These are phyloP conservation scores for Candida insectorum DNA, from an alignment of 805 yeast genomes.

Conservation along the genomic window DNA sequence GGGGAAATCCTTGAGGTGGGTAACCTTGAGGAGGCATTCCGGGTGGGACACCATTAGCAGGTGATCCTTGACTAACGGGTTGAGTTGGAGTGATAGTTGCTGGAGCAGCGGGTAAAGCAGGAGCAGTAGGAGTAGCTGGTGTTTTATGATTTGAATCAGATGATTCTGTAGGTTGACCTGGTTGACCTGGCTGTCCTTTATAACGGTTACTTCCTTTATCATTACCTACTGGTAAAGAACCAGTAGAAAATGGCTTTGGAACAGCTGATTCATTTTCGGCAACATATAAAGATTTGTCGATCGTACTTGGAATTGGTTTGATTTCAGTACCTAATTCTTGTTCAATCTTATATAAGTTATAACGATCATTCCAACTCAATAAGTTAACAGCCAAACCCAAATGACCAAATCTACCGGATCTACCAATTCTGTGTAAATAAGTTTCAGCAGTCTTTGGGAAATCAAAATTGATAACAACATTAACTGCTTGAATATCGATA, in stretches of 20 bases:
- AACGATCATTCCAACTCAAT: constrained; percentile 95
- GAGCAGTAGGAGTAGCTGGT: constrained; percentile 5
- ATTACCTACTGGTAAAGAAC: constrained; percentile 49
- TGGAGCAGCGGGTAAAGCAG: constrained; percentile 6
- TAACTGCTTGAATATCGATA: constrained; percentile 98
- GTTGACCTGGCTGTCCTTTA: constrained; percentile 41
- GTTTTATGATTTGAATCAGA: background rate
- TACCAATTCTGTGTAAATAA: constrained; percentile 96
- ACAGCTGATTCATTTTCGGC: constrained; percentile 72
- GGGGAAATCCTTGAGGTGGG: constrained; percentile 15
- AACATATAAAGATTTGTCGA: constrained; percentile 85
- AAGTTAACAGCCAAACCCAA: constrained; percentile 95
- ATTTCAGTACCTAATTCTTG: constrained; percentile 97
- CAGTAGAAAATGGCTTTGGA: constrained; percentile 87
- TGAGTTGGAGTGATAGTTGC: constrained; percentile 7
- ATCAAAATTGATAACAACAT: constrained; percentile 95
- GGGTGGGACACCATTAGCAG: constrained; percentile 9
- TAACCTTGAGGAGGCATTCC: constrained; percentile 12
- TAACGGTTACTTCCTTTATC: constrained; percentile 36
- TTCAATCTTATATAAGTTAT: constrained; percentile 88
- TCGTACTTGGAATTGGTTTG: constrained; percentile 92
- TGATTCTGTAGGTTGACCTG: constrained; percentile 6
- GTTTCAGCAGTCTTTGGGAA: constrained; percentile 98
- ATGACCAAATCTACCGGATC: constrained; percentile 98
- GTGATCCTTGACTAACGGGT: constrained; percentile 1